Evolutionary conservation across 2,329 filamentous ascomycete species (phyloP).

Genomic region (Aspergillus flavus): DNA sequence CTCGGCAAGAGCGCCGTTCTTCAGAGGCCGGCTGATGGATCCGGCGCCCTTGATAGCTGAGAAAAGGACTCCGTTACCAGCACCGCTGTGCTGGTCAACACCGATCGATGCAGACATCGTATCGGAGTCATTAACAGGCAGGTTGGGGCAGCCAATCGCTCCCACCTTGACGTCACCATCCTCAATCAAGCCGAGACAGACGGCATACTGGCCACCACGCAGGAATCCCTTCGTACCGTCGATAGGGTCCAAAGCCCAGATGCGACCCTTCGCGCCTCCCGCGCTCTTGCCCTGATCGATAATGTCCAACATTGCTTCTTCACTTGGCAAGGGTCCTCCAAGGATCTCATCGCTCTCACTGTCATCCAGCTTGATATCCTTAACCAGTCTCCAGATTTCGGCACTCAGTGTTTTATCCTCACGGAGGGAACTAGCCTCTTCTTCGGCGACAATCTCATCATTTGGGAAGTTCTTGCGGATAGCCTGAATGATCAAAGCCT

Average conservation of each 20-base stretch:
- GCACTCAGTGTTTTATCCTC: slow-evolving; percentile 69
- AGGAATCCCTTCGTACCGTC: slow-evolving; percentile 98
- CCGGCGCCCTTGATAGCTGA: slow-evolving; percentile 79
- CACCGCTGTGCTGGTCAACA: slow-evolving; percentile 70
- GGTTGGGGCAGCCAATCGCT: slow-evolving; percentile 92
- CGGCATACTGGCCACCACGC: slow-evolving; percentile 93
- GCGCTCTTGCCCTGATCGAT: slow-evolving; percentile 57
- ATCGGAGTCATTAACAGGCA: slow-evolving; percentile 80
- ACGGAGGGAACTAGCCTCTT: slow-evolving; percentile 81
- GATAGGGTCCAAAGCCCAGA: slow-evolving; percentile 97
- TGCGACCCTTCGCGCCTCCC: slow-evolving; percentile 54
- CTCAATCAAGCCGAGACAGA: slow-evolving; percentile 88
- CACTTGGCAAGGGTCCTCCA: slow-evolving; percentile 67
- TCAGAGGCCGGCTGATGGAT: slow-evolving; percentile 78
- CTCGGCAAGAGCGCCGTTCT: slow-evolving; percentile 41
- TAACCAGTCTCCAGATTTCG: slow-evolving; percentile 83
- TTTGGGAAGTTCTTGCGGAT: slow-evolving; percentile 86
- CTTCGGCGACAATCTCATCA: slow-evolving; percentile 92
- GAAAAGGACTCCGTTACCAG: slow-evolving; percentile 84
- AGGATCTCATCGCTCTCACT: slow-evolving; percentile 65
- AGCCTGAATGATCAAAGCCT: slow-evolving; percentile 91
- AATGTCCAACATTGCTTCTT: slow-evolving; percentile 62
- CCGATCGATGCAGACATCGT: slow-evolving; percentile 73
- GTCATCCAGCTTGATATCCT: slow-evolving; percentile 70
- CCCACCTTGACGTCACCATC: slow-evolving; percentile 93